Percentiles rank a stretch among this genome's conserved stretches.
These are phyloP conservation scores for Plantago coronopus DNA, from an alignment of 305 asterid species.

Conservation along the genomic window DNA sequence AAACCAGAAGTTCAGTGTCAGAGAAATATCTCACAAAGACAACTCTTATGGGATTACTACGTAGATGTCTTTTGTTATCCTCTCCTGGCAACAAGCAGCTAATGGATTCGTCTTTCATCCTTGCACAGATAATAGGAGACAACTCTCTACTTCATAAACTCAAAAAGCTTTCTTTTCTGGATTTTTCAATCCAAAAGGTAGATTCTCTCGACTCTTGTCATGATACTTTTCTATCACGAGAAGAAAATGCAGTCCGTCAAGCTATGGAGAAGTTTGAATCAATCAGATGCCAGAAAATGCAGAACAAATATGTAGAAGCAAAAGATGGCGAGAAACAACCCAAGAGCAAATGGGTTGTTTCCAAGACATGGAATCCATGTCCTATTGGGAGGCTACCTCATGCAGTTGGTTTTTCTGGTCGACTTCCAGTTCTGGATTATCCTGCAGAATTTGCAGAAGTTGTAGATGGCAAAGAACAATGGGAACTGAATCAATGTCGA, in stretches of 20 bases:
- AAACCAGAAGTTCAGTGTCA: conserved; percentile 28
- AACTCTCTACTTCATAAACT: conserved; percentile 51
- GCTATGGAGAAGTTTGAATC: conserved; percentile 53
- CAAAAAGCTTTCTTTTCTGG: conserved; percentile 42
- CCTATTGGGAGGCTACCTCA: conserved; percentile 86
- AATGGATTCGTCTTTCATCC: conserved; percentile 39
- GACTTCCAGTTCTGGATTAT: conserved; percentile 46
- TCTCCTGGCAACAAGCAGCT: conserved; percentile 43
- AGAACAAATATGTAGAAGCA: conserved; percentile 23
- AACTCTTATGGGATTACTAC: conserved; percentile 41
- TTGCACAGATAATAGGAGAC: conserved; percentile 50
- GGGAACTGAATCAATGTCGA: conserved; percentile 26
- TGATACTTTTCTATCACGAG: conserved; percentile 34
- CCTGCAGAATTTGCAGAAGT: conserved; percentile 25
- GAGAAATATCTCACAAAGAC: conserved; percentile 33
- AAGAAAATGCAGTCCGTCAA: conserved; percentile 42
- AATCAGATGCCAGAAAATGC: conserved; percentile 27
- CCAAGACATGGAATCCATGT: conserved; percentile 70
- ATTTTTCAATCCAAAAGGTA: conserved; percentile 24
- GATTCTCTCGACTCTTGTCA: conserved; percentile 18
- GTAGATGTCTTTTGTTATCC: conserved; percentile 56
- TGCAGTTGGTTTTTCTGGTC: conserved; percentile 54
- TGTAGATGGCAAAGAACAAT: conserved; percentile 17
- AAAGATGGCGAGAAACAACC: conserved; percentile 14
- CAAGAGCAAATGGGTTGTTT: conserved; percentile 46